phyloP scores from a whole-genome alignment of 2,329 filamentous ascomycete genomes.

The Elsinoe necatrix region DNA sequence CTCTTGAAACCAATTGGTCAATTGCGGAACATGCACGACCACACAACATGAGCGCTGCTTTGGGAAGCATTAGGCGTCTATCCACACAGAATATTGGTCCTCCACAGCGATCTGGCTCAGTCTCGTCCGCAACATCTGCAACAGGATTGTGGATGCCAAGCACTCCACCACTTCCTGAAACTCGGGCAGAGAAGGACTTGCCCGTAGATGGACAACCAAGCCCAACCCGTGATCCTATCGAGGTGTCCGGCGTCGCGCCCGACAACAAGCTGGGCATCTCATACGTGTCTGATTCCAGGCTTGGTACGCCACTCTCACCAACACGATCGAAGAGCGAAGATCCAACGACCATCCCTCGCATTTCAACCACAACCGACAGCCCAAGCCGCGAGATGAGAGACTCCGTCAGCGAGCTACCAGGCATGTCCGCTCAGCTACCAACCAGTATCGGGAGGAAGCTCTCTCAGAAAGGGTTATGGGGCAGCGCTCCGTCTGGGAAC shows the following conservation, averaged over 20 bases:
- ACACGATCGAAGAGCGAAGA: slow-evolving; percentile 8
- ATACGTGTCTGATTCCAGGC: slow-evolving; percentile 1
- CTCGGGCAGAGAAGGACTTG: neutral
- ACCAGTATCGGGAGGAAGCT: slow-evolving; percentile 20
- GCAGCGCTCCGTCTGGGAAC: slow-evolving; percentile 28
- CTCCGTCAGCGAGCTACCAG: slow-evolving; percentile 14
- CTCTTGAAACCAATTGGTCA: slow-evolving; percentile 21
- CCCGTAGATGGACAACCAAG: slow-evolving; percentile 13
- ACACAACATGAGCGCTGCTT: slow-evolving; percentile 29
- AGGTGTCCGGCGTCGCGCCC: neutral
- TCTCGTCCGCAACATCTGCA: slow-evolving; percentile 22
- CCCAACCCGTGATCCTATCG: slow-evolving; percentile 1
- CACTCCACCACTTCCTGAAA: slow-evolving; percentile 19
- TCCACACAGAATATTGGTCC: slow-evolving; percentile 21
- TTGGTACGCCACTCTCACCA: neutral
- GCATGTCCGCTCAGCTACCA: slow-evolving; percentile 25
- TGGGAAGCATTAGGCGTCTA: slow-evolving; percentile 35
- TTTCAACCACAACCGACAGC: neutral
- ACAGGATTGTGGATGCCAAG: slow-evolving; percentile 34
- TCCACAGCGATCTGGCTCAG: slow-evolving; percentile 19
- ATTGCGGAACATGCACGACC: slow-evolving; percentile 24
- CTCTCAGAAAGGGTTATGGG: slow-evolving; percentile 37
- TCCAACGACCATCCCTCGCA: slow-evolving; percentile 17
- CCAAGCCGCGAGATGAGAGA: slow-evolving; percentile 22
- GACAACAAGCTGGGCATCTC: slow-evolving; percentile 14